Evolutionary conservation across 352 stramenopile species (phyloP).

Genomic region (Phytophthora uliginosa): DNA sequence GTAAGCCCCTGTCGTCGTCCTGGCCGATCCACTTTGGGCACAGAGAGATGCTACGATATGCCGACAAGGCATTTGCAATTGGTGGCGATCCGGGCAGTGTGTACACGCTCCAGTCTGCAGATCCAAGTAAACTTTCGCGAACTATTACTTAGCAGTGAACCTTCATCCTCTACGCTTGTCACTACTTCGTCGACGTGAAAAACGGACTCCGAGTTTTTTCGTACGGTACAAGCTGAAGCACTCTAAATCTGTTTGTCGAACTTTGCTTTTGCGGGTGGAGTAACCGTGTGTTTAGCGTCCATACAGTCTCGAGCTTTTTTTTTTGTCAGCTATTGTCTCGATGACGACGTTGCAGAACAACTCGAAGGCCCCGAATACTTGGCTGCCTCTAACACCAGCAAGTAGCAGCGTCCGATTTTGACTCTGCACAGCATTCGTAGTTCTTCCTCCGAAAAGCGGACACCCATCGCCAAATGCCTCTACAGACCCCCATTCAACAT

Average conservation of each 20-base stretch:
- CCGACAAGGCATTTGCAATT: slow-evolving; percentile 18
- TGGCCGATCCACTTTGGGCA: background rate
- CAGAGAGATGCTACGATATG: slow-evolving; percentile 15
- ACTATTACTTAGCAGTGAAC: background rate
- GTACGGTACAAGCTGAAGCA: background rate
- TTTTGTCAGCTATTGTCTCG: background rate
- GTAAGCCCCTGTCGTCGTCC: background rate
- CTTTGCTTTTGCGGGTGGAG: background rate
- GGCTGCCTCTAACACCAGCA: background rate
- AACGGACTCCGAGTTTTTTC: background rate
- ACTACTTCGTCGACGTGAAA: background rate
- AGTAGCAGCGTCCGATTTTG: background rate
- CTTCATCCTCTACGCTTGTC: background rate
- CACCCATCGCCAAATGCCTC: background rate
- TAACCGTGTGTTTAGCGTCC: background rate
- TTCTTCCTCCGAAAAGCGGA: background rate
- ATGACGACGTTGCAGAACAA: background rate
- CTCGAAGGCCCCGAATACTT: background rate
- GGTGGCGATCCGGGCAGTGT: slow-evolving; percentile 10
- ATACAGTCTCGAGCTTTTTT: background rate
- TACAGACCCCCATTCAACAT: background rate
- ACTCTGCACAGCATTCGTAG: background rate
- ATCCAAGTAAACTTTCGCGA: slow-evolving; percentile 11
- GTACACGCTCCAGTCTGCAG: background rate
- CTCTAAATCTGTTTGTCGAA: background rate